These are phyloP conservation scores for Murraya paniculata DNA, from an alignment of 345 rosid genomes.

Conservation along the genomic window DNA sequence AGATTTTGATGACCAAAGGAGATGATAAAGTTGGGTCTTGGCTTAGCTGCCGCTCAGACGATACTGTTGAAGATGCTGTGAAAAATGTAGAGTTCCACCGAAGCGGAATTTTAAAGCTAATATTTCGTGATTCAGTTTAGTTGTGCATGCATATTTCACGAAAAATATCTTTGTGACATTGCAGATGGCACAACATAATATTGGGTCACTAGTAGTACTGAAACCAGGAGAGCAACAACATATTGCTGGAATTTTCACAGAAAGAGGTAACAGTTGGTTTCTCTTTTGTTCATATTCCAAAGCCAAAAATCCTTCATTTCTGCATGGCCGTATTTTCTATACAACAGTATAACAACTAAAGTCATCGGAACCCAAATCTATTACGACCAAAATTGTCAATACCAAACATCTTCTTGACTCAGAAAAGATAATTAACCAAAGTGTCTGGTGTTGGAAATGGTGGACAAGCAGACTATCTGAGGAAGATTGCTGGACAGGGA, in stretches of 20 bases:
- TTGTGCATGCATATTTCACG: neutral
- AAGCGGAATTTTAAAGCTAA: neutral
- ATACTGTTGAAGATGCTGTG: slow-evolving; percentile 67
- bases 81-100: slow-evolving; percentile 50
- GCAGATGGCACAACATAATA: slow-evolving; percentile 86
- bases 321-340: no score
- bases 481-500: slow-evolving; percentile 64
- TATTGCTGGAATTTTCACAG: slow-evolving; percentile 86
- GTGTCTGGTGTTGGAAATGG: slow-evolving; percentile 8
- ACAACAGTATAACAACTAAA: no score
- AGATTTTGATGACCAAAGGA: slow-evolving; percentile 63
- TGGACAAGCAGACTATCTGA: slow-evolving; percentile 62
- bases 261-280: slow-evolving; percentile 56
- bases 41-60: slow-evolving; percentile 64
- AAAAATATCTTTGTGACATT: neutral
- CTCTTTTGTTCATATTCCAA: neutral
- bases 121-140: neutral
- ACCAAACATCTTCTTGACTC: neutral
- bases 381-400: neutral
- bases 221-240: slow-evolving; percentile 66
- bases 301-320: no score
- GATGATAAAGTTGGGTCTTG: slow-evolving; percentile 52
- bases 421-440: neutral
- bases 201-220: slow-evolving; percentile 86
- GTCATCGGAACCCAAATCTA: no score